phyloP scores from a whole-genome alignment of 495 filamentous ascomycete species.

The Apiosordaria backusii region DNA sequence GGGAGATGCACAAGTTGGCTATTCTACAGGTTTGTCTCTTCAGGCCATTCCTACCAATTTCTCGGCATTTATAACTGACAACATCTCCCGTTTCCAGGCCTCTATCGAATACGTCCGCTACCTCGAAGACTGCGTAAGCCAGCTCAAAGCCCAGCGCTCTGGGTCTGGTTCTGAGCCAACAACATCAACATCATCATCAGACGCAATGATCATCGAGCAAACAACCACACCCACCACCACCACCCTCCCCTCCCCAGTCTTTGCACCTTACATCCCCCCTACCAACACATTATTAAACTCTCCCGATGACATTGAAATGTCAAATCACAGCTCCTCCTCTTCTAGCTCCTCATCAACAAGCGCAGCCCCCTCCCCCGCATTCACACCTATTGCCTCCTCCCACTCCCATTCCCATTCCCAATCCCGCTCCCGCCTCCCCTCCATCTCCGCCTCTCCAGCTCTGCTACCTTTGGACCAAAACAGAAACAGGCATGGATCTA shows the following conservation, averaged over 20 bases:
- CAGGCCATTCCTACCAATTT: neutral
- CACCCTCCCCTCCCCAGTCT: neutral
- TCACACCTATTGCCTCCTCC: conserved; percentile 30
- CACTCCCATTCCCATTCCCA: too few relatives aligned
- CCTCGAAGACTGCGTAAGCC: conserved; percentile 80
- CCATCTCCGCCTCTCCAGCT: conserved; percentile 48
- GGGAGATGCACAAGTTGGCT: conserved; percentile 97
- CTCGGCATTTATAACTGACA: conserved; percentile 10
- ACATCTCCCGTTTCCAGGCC: conserved; percentile 50
- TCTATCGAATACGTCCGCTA: conserved; percentile 97
- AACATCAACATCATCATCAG: too few relatives aligned
- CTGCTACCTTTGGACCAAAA: conserved; percentile 39
- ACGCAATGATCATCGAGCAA: conserved; percentile 10
- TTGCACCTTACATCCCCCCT: conserved; percentile 14
- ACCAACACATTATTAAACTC: conserved; percentile 23
- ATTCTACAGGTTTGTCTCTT: conserved; percentile 74
- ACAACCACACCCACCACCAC: conserved; percentile 23
- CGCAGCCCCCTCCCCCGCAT: conserved; percentile 31
- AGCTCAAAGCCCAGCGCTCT: conserved; percentile 63
- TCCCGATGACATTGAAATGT: conserved; percentile 51
- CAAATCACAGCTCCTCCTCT: conserved; percentile 11
- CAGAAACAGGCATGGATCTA: conserved; percentile 41
- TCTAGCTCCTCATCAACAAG: conserved; percentile 34
- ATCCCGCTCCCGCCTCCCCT: conserved; percentile 42
- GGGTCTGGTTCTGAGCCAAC: conserved; percentile 17